Evolutionary conservation across 176 grass and related monocot genomes (phyloP).

Genomic region (Triticum monococcum): DNA sequence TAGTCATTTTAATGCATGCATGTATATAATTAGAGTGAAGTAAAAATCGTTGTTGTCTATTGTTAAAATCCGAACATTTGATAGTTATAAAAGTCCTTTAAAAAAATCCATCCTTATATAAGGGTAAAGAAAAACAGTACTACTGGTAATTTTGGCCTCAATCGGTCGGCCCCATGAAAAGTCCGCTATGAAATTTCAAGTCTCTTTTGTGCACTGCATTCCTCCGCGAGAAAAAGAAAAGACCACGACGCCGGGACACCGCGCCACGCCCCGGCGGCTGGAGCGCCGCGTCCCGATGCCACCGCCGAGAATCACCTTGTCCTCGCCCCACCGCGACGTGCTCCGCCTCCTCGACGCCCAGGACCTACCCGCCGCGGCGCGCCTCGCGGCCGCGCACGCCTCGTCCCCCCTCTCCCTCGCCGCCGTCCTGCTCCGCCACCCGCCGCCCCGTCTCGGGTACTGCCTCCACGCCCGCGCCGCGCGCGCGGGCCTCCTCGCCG

Average conservation of each 20-base stretch:
- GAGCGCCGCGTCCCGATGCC: constrained; percentile 29
- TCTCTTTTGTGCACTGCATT: neutral
- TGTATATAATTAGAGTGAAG: too few relatives aligned
- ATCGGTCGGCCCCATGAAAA: neutral
- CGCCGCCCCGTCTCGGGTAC: constrained; percentile 24
- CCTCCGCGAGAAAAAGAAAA: neutral
- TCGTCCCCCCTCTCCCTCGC: constrained; percentile 39
- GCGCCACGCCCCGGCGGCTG: constrained; percentile 1
- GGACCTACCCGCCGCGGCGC: constrained; percentile 34
- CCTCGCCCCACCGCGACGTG: constrained; percentile 5
- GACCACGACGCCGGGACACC: neutral
- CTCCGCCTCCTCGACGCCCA: constrained; percentile 30
- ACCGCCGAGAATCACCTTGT: neutral
- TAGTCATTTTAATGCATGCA: too few relatives aligned
- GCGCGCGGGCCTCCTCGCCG: constrained; percentile 30
- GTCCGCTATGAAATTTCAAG: neutral
- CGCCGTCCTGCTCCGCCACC: constrained; percentile 38
- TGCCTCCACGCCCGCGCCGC: constrained; percentile 31
- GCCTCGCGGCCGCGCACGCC: constrained; percentile 32
- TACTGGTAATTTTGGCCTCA: too few relatives aligned
- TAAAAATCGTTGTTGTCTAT: too few relatives aligned
- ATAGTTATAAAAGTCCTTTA: too few relatives aligned
- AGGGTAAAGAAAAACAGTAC: too few relatives aligned
- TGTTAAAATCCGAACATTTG: too few relatives aligned
- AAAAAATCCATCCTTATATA: too few relatives aligned